Evolutionary conservation across 2,329 filamentous ascomycete species (phyloP), one percentile per base, ranked within the genome.

Genomic region (Trichoderma sp.): DNA sequence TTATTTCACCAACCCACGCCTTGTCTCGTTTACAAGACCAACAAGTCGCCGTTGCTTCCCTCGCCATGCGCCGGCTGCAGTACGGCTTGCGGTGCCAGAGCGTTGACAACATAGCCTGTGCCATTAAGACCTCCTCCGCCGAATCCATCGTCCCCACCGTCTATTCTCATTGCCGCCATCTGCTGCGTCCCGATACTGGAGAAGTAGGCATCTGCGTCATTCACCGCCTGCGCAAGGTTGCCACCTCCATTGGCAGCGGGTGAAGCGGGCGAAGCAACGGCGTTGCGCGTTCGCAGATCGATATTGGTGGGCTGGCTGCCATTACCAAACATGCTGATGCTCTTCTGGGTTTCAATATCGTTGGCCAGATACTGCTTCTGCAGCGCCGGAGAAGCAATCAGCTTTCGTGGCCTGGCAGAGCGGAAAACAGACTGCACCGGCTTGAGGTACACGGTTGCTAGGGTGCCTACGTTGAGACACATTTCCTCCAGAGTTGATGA

Each of bases 341-440:
- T 88, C 85, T 92, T 92, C 78, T 91, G 89, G 21, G 84, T 85
- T 77, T 92, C 91, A 50, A 79, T 81, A 6, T 83, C 80, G 21
- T 88, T 88, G 1, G 90, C 89, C 0, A 94, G 84, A 18, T 88
- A 87, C 74, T 93, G 90, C 77, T 91, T 92, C 85, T 98, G 97
- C 53, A 99, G 87, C 0, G 95, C 95, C 0, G 96, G 95, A 3
- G 93, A 96, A 71, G 97, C 94, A 74, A 91, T 89, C 3, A 99
- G 88, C 75, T 92, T 92, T 27, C 95, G 90, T 1, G 94, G 93
- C 16, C 97, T 91, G 14, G 97, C 96, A 21, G 93, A 93, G 75
- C 97, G 93, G 88, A 99, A 99, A 11, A 99, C 97, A 72, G 97
- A 96, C 83, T 98, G 95, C 6, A 99, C 96, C 4, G 97, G 97